Base-by-base conservation (phyloP, 179 eudicot species). In the Silene coronaria region DNA sequence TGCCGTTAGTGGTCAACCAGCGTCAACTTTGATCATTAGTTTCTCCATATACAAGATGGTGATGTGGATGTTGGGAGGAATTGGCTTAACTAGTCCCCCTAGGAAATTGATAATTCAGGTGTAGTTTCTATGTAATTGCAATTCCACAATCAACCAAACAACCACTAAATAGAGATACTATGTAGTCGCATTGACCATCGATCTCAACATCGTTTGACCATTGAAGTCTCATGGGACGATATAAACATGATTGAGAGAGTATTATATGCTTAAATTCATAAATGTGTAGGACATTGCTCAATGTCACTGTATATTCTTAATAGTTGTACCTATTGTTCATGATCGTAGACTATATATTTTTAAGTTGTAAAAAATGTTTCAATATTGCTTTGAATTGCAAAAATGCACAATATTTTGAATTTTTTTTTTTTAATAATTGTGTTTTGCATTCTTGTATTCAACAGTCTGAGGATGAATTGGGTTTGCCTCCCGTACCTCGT, bases 381-480 rank as follows among this genome's bases (percentile, higher is more conserved):
- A 38, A 38, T 2, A 19, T 67, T 71, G 62, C 9, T 27, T 27
- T 17, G 23, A 28, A 51, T 55, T 38, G 17, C 19, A 3, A 42
- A 42, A 42, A 0, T 11, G 51, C 51, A 45, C 14, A 11, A 45
- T 45, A 45, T 11, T 14, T 30, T 14, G 68, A 42, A 34, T 26
- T 24, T 0, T 7, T 71, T 67, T 67, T 45, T 14, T n/a, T 51
- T 4, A 71, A 27, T 7, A 5, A 1, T 22, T 55, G 24, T 75
- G 23, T 24, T 63, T 57, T 1, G 42, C 53, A 4, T 85, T 46
- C 7, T 68, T 63, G 45, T 77, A 34, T 75, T 76, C 72, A 27
- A 67, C 92, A 92, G 98, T 80, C 75, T 23, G 96, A 87, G 71
- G 96, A 94, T 83, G 98, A 92, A 73, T 77, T 87, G 70, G 97